These are phyloP conservation scores for Pythium folliculosum DNA, from an alignment of 352 stramenopile genomes.

Conservation along the genomic window DNA sequence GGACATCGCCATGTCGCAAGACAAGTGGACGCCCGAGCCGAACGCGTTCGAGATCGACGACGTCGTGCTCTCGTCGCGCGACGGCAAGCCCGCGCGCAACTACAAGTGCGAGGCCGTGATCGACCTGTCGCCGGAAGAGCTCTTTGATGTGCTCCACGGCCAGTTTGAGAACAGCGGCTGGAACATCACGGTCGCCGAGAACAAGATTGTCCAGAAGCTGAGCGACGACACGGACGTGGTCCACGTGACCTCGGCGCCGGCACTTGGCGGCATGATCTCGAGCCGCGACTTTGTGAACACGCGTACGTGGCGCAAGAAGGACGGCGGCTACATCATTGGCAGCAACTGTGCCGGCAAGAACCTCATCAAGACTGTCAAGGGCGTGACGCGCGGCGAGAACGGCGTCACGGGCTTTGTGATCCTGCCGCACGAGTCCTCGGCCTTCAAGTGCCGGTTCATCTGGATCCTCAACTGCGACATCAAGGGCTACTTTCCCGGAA, in stretches of 20 bases:
- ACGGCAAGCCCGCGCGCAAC: slow-evolving; percentile 70
- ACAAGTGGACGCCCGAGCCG: slow-evolving; percentile 65
- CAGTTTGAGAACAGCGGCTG: slow-evolving; percentile 78
- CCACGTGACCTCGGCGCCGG: slow-evolving; percentile 64
- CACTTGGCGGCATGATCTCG: slow-evolving; percentile 72
- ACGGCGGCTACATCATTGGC: slow-evolving; percentile 71
- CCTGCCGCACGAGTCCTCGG: slow-evolving; percentile 66
- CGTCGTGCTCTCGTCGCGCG: slow-evolving; percentile 63
- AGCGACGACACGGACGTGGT: slow-evolving; percentile 74
- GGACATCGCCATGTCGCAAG: slow-evolving; percentile 46
- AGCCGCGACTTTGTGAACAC: slow-evolving; percentile 85
- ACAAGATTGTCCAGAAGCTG: slow-evolving; percentile 69
- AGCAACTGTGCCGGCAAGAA: slow-evolving; percentile 72
- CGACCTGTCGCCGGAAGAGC: slow-evolving; percentile 66
- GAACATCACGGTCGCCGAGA: slow-evolving; percentile 80
- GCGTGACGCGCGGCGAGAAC: slow-evolving; percentile 78
- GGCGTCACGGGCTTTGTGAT: slow-evolving; percentile 76
- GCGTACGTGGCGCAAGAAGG: slow-evolving; percentile 69
- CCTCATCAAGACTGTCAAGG: slow-evolving; percentile 66
- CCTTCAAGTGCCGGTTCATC: slow-evolving; percentile 77
- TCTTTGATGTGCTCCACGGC: slow-evolving; percentile 79
- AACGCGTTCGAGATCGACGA: slow-evolving; percentile 55
- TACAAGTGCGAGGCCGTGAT: slow-evolving; percentile 78
- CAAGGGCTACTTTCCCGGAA: slow-evolving; percentile 82
- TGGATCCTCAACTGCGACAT: slow-evolving; percentile 88